These are phyloP conservation scores for Pseudotsuga menziesii DNA, from an alignment of 75 land plant genomes.

Conservation along the genomic window DNA sequence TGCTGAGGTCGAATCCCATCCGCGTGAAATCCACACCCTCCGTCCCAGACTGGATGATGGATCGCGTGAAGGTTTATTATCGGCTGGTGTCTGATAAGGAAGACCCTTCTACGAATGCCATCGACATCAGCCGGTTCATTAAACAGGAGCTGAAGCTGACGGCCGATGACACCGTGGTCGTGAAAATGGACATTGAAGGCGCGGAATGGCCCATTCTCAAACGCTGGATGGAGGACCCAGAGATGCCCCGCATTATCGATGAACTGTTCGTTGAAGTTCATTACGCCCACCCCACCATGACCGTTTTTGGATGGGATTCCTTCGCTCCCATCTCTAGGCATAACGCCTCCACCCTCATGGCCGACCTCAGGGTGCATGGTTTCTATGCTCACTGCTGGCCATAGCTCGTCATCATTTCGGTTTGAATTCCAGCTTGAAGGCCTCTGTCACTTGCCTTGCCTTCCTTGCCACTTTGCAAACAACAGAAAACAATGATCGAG, in stretches of 20 bases:
- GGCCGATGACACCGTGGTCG: conserved; percentile 19
- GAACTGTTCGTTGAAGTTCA: conserved; percentile 44
- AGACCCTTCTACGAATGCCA: not conserved
- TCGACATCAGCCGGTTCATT: conserved; percentile 27
- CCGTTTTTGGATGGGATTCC: conserved; percentile 18
- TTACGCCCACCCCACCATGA: conserved; percentile 23
- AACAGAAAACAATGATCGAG: too few species aligned
- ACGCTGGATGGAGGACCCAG: conserved; percentile 10
- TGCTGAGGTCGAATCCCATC: conserved; percentile 4
- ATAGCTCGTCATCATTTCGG: too few species aligned
- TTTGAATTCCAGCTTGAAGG: too few species aligned
- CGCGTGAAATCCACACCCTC: conserved; percentile 21
- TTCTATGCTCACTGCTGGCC: conserved; percentile 35
- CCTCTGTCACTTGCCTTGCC: too few species aligned
- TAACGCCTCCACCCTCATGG: conserved; percentile 18
- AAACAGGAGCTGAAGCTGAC: conserved; percentile 25
- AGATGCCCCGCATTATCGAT: conserved; percentile 27
- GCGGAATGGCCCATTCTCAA: conserved; percentile 35
- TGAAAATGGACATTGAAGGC: conserved; percentile 44
- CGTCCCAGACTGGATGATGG: conserved; percentile 31
- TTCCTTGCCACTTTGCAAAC: too few species aligned
- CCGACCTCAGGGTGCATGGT: conserved; percentile 24
- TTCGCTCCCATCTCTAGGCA: conserved; percentile 21
- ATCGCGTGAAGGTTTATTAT: conserved; percentile 23
- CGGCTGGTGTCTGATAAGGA: conserved; percentile 16